These are phyloP conservation scores for Dictyostelium citrinum DNA, from an alignment of 78 protist species.

Conservation along the genomic window DNA sequence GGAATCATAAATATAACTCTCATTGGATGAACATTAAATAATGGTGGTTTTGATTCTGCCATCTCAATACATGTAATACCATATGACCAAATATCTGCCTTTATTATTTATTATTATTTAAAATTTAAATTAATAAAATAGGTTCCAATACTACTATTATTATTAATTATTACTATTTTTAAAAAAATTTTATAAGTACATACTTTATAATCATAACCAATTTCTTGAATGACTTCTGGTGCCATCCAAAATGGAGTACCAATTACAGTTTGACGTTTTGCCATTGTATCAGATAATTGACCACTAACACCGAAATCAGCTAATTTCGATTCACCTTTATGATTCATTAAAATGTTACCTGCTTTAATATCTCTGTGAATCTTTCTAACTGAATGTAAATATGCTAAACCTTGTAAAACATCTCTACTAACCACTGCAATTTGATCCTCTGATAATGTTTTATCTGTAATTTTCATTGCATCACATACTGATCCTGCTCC, in stretches of 20 bases:
- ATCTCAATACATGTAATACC: conserved; percentile 94
- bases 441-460: conserved; percentile 86
- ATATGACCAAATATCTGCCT: conserved; percentile 91
- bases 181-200: no score
- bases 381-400: conserved; percentile 74
- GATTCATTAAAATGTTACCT: conserved; percentile 79
- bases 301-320: conserved; percentile 85
- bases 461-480: conserved; percentile 74
- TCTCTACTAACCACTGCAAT: conserved; percentile 88
- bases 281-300: conserved; percentile 70
- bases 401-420: conserved; percentile 79
- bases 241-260: conserved; percentile 98
- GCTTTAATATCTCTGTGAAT: conserved; percentile 97
- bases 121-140: no score
- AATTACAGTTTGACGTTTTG: conserved; percentile 74
- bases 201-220: conserved; percentile 72
- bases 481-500: conserved; percentile 92
- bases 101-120: no score
- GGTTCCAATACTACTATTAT: background rate
- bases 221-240: conserved; percentile 88
- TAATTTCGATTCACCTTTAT: conserved; percentile 75
- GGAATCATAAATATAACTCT: conserved; percentile 88
- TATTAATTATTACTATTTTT: no score
- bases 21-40: conserved; percentile 86
- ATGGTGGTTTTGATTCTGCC: conserved; percentile 91